phyloP scores from a whole-genome alignment of 345 rosid species.

The Salix brachista region DNA sequence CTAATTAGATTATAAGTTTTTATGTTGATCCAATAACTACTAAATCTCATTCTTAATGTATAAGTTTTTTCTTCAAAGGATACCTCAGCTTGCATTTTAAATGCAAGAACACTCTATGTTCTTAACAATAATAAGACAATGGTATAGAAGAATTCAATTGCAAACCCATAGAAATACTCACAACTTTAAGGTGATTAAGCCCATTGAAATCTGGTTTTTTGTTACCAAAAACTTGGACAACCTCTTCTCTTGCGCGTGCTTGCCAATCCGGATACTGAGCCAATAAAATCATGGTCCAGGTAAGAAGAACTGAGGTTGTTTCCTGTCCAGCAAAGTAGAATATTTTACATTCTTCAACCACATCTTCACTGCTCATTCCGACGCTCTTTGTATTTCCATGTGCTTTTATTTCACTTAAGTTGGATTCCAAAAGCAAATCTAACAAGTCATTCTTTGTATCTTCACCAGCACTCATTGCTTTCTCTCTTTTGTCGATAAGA shows the following conservation, averaged over 20 bases:
- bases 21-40: no score
- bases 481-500: slow-evolving; percentile 37
- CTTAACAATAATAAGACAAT: no score
- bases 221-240: slow-evolving; percentile 12
- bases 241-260: slow-evolving; percentile 17
- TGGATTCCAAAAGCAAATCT: slow-evolving; percentile 44
- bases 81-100: no score
- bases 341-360: slow-evolving; percentile 18
- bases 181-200: slow-evolving; percentile 20
- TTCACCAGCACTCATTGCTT: slow-evolving; percentile 31
- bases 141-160: not conserved
- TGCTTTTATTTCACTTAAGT: slow-evolving; percentile 31
- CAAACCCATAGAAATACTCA: not conserved
- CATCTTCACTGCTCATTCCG: slow-evolving; percentile 38
- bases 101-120: no score
- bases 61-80: not conserved
- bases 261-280: slow-evolving; percentile 15
- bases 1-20: no score
- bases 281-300: slow-evolving; percentile 25
- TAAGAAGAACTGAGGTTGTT: slow-evolving; percentile 13
- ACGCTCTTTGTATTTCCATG: not conserved
- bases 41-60: no score
- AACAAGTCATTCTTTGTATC: slow-evolving; percentile 32
- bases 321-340: slow-evolving; percentile 27
- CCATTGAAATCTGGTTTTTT: slow-evolving; percentile 14